Base-by-base conservation (phyloP, 495 filamentous ascomycete genomes). In the Aspergillus kassunensis region DNA sequence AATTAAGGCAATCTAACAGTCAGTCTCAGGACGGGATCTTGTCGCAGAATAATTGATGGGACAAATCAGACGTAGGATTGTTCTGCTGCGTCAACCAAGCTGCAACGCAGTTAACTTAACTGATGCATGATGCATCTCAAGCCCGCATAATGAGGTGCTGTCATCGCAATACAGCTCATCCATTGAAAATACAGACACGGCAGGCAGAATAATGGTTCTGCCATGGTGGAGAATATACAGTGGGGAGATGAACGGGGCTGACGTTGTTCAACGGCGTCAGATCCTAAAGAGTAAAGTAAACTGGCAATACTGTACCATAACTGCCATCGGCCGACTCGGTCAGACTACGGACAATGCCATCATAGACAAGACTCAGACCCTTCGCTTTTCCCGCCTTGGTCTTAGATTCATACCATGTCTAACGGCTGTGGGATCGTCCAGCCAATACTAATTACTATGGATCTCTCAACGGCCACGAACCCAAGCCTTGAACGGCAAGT, bases 401-500 rank as follows among this genome's bases (percentile, higher is more conserved):
- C 49, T 50, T 54, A 48, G 51, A 56, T 51, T 54, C 54, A 49
- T 20, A 42, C 2, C 41, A 55, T 55, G 48, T 49, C 47, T 52
- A 62, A 62, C 59, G 59, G 59, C 50, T 35, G 43, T 50, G 52
- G 40, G 45, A 54, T 55, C 41, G 36, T 51, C 56, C 53, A 52
- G 48, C 59, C 53, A 59, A 62, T 62, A 44, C 59, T 50, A 59
- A 62, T 62, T 54, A 58, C 51, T 58, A 20, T 29, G 13, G 6
- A n/a, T 12, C 48, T 44, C 39, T 51, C 56, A 59, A 56, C 56
- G 50, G 54, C 53, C 51, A 62, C 56, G 53, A 62, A 57, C 60
- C 59, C 60, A 62, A 54, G 44, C 60, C 60, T 43, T 11, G 47
- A 54, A 52, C 18, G 60, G 60, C 39, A 62, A 47, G 60, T 57